Percentiles rank a stretch among this genome's conserved stretches.
Conservation (phyloP, 148 eudicot species). For the Chenopodium berlandieri region DNA sequence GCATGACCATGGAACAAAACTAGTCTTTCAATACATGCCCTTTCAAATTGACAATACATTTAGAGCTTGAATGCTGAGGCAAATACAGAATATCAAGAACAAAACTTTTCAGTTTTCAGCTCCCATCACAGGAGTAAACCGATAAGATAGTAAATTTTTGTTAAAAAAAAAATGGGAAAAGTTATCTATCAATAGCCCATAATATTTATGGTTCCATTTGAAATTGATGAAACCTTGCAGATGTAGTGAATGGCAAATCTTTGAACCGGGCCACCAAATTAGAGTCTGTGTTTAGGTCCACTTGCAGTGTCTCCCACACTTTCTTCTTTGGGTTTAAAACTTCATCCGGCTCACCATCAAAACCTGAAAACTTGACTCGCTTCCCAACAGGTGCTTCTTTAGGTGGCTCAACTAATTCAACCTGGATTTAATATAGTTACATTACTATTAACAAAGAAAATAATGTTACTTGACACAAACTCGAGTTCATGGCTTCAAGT, state of each 20-base stretch:
- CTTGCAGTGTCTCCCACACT: slow-evolving; percentile 81
- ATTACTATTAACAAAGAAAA: neutral
- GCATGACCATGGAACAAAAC: neutral
- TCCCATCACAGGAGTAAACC: neutral
- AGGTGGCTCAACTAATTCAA: slow-evolving; percentile 92
- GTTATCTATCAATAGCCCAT: neutral
- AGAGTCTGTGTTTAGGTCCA: slow-evolving; percentile 57
- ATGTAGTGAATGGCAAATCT: slow-evolving; percentile 65
- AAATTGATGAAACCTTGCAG: slow-evolving; percentile 83
- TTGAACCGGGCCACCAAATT: slow-evolving; percentile 74
- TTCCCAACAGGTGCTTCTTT: slow-evolving; percentile 64
- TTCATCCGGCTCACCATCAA: slow-evolving; percentile 72
- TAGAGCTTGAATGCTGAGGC: neutral
- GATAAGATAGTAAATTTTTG: neutral
- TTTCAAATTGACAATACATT: neutral
- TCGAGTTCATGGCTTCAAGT: neutral
- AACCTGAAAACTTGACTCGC: slow-evolving; percentile 69
- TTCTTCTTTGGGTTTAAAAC: slow-evolving; percentile 91
- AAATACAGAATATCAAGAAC: neutral
- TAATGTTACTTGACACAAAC: neutral
- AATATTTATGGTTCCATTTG: slow-evolving; percentile 48
- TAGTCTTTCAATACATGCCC: neutral
- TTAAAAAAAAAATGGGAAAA: neutral
- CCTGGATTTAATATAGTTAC: slow-evolving; percentile 37
- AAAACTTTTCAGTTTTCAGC: slow-evolving; percentile 2